phyloP scores from a whole-genome alignment of 441 rosid species.

The Adansonia gregorii region DNA sequence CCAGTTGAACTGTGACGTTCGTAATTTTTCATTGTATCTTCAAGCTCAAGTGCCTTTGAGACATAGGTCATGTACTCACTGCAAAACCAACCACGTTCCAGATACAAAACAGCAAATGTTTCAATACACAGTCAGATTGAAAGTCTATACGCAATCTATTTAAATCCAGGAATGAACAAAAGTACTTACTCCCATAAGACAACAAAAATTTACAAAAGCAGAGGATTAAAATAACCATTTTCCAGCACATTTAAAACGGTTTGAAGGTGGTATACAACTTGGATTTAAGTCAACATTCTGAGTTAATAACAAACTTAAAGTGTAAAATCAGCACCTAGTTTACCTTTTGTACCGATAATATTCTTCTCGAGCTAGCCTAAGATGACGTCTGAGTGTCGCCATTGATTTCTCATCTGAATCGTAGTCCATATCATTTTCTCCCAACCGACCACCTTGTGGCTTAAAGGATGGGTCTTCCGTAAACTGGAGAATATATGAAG shows the following conservation, averaged over 20 bases:
- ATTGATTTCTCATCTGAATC: slow-evolving; percentile 98
- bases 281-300: not conserved
- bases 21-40: slow-evolving; percentile 88
- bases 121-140: slow-evolving; percentile 13
- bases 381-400: slow-evolving; percentile 97
- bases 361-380: slow-evolving; percentile 86
- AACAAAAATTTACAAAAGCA: not conserved
- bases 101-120: slow-evolving; percentile 19
- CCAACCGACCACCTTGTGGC: slow-evolving; percentile 96
- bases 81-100: slow-evolving; percentile 39
- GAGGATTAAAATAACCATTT: not conserved
- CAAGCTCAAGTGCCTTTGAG: slow-evolving; percentile 85
- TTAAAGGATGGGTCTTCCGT: slow-evolving; percentile 89
- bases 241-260: not conserved
- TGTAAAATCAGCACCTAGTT: slow-evolving; percentile 15
- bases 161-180: not conserved
- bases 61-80: slow-evolving; percentile 90
- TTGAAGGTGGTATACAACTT: slow-evolving; percentile 16
- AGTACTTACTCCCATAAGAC: not conserved
- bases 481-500: slow-evolving; percentile 51
- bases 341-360: slow-evolving; percentile 97
- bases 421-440: slow-evolving; percentile 99
- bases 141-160: slow-evolving; percentile 9
- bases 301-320: not conserved
- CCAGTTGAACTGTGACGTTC: slow-evolving; percentile 83